Conservation (phyloP, 345 rosid genomes). For the Acer yangbiense region DNA sequence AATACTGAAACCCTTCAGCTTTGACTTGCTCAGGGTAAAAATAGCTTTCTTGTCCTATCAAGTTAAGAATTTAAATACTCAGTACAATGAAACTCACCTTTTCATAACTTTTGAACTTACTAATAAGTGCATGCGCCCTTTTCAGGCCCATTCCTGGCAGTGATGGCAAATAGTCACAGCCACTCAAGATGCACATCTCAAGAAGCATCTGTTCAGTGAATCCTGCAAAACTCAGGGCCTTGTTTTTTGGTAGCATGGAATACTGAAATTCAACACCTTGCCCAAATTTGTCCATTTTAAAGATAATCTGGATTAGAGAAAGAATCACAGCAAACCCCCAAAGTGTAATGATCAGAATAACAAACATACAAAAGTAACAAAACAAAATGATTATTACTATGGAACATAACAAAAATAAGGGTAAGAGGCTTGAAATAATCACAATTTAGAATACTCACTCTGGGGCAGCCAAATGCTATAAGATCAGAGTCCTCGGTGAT, state of each 20-base stretch:
- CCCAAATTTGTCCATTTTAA: conserved; percentile 97
- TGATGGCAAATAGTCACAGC: conserved; percentile 94
- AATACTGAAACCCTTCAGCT: neutral
- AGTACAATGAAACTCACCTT: conserved; percentile 45
- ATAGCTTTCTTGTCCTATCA: neutral
- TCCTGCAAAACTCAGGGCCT: conserved; percentile 65
- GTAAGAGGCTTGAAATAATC: conserved; percentile 11
- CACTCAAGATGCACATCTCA: conserved; percentile 98
- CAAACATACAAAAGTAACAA: neutral
- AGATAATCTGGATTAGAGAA: conserved; percentile 60
- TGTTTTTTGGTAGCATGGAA: conserved; percentile 67
- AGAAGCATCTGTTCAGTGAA: conserved; percentile 86
- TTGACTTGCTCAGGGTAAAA: neutral
- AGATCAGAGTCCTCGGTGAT: conserved; percentile 99
- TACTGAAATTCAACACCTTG: conserved; percentile 81
- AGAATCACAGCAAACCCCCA: conserved; percentile 2
- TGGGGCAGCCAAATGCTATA: conserved; percentile 93
- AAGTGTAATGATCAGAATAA: conserved; percentile 14
- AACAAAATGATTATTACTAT: conserved; percentile 3
- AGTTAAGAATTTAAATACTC: neutral
- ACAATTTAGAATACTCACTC: conserved; percentile 56
- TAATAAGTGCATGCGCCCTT: conserved; percentile 86
- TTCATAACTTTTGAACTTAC: conserved; percentile 77
- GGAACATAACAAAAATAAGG: neutral
- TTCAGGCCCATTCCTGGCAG: conserved; percentile 93